These are phyloP conservation scores for Penicillium antarcticum DNA, from an alignment of 495 filamentous ascomycete genomes.

Conservation along the genomic window DNA sequence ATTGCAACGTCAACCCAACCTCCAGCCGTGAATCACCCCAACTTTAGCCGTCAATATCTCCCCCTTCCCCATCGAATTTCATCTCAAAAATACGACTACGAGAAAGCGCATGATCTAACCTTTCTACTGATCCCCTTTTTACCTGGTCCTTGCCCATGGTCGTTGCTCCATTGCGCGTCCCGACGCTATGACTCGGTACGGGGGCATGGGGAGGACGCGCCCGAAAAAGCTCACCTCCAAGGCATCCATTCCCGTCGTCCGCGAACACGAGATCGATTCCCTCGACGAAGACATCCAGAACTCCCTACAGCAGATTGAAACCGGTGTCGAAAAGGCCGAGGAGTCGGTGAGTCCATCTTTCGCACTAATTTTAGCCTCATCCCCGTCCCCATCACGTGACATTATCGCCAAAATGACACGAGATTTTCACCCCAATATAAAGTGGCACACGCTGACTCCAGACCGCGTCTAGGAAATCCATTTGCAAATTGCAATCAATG, in stretches of 20 bases:
- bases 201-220: constrained; percentile 56
- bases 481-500: constrained; percentile 88
- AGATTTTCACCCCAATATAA: constrained; percentile 24
- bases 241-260: constrained; percentile 77
- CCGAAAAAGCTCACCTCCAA: constrained; percentile 90
- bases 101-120: constrained; percentile 51
- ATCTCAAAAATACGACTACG: constrained; percentile 56
- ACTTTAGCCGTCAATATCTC: constrained; percentile 59
- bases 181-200: constrained; percentile 68
- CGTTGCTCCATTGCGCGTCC: constrained; percentile 44
- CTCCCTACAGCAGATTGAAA: constrained; percentile 77
- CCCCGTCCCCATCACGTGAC: constrained; percentile 55
- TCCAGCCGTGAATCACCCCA: constrained; percentile 33
- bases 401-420: constrained; percentile 29
- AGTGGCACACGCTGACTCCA: constrained; percentile 9
- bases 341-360: constrained; percentile 78
- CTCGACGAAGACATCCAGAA: constrained; percentile 65
- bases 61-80: constrained; percentile 43
- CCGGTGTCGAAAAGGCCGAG: constrained; percentile 93
- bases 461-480: constrained; percentile 79
- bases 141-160: constrained; percentile 39
- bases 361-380: constrained; percentile 37
- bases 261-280: constrained; percentile 84
- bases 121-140: constrained; percentile 45
- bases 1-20: constrained; percentile 67